Conservation (phyloP, 2,329 filamentous ascomycete species). For the Beauveria sp. region DNA sequence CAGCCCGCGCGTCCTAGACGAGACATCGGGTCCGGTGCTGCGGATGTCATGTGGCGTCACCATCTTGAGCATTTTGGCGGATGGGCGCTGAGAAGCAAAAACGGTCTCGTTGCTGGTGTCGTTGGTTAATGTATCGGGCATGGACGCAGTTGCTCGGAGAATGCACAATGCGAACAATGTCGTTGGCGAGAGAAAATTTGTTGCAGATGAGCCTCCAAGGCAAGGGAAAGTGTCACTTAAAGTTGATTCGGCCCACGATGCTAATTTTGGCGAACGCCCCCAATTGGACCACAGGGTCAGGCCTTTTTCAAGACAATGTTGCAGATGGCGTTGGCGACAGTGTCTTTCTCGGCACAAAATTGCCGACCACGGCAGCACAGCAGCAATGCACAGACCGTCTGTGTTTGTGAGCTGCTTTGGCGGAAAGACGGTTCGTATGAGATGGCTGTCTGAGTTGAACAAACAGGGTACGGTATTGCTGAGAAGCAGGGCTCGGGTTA, state of each 20-base stretch:
- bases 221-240: neutral
- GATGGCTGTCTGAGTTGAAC: neutral
- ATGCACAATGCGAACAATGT: neutral
- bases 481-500: neutral
- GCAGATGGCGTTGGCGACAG: conserved; percentile 6
- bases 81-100: conserved; percentile 12
- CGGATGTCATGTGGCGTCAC: conserved; percentile 18
- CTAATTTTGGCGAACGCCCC: conserved; percentile 1
- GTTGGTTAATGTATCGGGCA: conserved; percentile 3
- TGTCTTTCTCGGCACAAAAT: conserved; percentile 8
- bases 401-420: neutral
- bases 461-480: conserved; percentile 1
- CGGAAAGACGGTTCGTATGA: neutral
- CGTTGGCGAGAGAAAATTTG: neutral
- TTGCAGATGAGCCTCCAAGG: neutral
- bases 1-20: conserved; percentile 29
- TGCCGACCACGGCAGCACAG: conserved; percentile 8
- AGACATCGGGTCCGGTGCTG: conserved; percentile 36
- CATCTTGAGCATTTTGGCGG: conserved; percentile 18
- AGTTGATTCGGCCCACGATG: conserved; percentile 1
- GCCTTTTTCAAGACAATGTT: conserved; percentile 10
- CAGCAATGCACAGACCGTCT: conserved; percentile 3
- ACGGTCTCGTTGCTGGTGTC: conserved; percentile 9
- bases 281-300: neutral
- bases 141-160: neutral